Evolutionary conservation across 768 basidiomycete genomes (phyloP).

Genomic region (Boletus subparvulus): DNA sequence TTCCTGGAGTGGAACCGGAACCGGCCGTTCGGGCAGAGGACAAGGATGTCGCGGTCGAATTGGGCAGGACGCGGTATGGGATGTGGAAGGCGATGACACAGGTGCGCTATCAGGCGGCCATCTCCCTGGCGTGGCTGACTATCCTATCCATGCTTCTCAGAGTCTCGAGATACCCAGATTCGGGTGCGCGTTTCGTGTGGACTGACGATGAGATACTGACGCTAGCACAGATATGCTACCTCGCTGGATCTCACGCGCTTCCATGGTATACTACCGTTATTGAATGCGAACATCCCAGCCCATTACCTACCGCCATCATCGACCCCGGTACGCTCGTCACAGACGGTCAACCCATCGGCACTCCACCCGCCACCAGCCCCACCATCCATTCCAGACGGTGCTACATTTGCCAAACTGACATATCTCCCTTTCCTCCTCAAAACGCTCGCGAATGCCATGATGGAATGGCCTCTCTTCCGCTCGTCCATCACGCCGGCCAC

Average conservation of each 20-base stretch:
- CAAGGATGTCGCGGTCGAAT: conserved; percentile 62
- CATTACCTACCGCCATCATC: conserved; percentile 48
- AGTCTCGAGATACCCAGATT: conserved; percentile 87
- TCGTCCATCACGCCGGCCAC: conserved; percentile 59
- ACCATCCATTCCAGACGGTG: conserved; percentile 47
- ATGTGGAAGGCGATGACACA: conserved; percentile 94
- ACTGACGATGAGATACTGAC: not conserved
- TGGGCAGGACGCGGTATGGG: conserved; percentile 72
- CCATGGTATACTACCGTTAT: conserved; percentile 56
- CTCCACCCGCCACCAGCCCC: conserved; percentile 41
- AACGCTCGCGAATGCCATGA: conserved; percentile 75
- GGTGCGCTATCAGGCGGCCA: conserved; percentile 38
- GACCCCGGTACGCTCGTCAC: conserved; percentile 28
- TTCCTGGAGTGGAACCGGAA: not conserved
- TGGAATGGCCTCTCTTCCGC: conserved; percentile 82
- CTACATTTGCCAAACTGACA: conserved; percentile 65
- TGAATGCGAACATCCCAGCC: conserved; percentile 69
- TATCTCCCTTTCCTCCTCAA: conserved; percentile 85
- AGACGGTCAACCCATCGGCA: conserved; percentile 39
- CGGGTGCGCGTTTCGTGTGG: conserved; percentile 44
- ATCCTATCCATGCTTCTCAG: conserved; percentile 35
- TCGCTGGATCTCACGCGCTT: conserved; percentile 73
- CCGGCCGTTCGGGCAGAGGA: not conserved
- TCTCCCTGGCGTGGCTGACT: not conserved
- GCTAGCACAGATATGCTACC: conserved; percentile 58